phyloP scores from a whole-genome alignment of 2,329 filamentous ascomycete species.

The Phoma sp. region DNA sequence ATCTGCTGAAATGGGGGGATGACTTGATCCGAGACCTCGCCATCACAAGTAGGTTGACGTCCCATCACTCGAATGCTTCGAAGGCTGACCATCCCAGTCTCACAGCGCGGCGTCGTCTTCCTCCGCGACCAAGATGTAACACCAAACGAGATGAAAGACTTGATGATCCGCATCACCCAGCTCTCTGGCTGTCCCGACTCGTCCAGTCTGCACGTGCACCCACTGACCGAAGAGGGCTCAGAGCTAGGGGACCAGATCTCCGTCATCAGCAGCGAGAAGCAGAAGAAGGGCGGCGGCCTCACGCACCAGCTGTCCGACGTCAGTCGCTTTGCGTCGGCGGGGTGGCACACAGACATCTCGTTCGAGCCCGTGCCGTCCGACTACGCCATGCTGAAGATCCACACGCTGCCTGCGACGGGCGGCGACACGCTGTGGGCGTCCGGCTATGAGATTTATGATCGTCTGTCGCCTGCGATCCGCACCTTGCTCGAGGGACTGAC shows the following conservation, averaged over 20 bases:
- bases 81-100: slow-evolving; percentile 56
- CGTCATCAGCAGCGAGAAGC: slow-evolving; percentile 48
- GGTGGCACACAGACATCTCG: slow-evolving; percentile 61
- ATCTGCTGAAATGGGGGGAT: slow-evolving; percentile 44
- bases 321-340: slow-evolving; percentile 49
- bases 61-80: not conserved
- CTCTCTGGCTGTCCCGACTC: slow-evolving; percentile 56
- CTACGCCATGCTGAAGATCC: slow-evolving; percentile 47
- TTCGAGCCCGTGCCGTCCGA: slow-evolving; percentile 52
- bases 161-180: slow-evolving; percentile 66
- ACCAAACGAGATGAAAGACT: slow-evolving; percentile 68
- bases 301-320: slow-evolving; percentile 53
- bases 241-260: slow-evolving; percentile 49
- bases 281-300: slow-evolving; percentile 39
- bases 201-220: slow-evolving; percentile 39
- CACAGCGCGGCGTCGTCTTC: slow-evolving; percentile 72
- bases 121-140: slow-evolving; percentile 66
- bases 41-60: slow-evolving; percentile 63
- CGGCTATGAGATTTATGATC: slow-evolving; percentile 58
- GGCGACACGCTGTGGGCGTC: slow-evolving; percentile 49
- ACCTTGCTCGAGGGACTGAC: slow-evolving; percentile 57
- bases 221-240: slow-evolving; percentile 55
- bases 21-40: slow-evolving; percentile 50
- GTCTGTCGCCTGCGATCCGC: slow-evolving; percentile 56
- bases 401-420: slow-evolving; percentile 43